Base-by-base conservation (phyloP, 257 asterid genomes). In the Plantago elongata region DNA sequence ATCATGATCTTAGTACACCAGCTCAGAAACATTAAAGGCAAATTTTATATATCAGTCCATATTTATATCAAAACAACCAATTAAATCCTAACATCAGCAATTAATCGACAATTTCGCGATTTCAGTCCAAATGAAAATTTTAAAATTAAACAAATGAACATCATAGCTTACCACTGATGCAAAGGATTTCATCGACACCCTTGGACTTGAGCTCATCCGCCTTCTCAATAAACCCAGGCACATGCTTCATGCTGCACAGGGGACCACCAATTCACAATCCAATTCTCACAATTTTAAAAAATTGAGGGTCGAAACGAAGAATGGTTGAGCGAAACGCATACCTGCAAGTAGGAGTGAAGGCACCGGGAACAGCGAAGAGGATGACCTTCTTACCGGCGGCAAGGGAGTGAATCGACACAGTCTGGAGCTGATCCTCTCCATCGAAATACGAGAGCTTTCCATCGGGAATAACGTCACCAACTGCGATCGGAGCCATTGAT, bases 311-410 rank as follows among this genome's bases (percentile, higher is more conserved):
- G 27, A 34, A 34, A 48, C 16, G 8, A 48, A 48, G 1, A 48
- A 3, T 29, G 29, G n/a, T 42, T 5, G 11, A 9, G 5, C 13
- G 9, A 14, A 57, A 29, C 0, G 13, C 60, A 45, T 51, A 89
- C 97, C 97, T 90, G 93, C 97, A 90, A 58, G 94, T 87, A 38
- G 96, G 95, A 57, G 97, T 90, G 76, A 90, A 90, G 47, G 97
- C 97, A 37, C 95, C 95, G 61, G 96, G 97, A 64, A 90, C 96
- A 68, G 90, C 96, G 60, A 87, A 87, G 30, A 90, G 69, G 62
- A 90, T 47, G 76, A 75, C 89, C 73, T 87, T 90, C 61, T 90
- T 87, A 17, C 84, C 93, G 73, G 86, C 78, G 69, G 90, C 82
- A 44, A 90, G 83, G 5, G 95, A 80, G 86, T 85, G 93, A 17